Evolutionary conservation across 257 asterid genomes (phyloP).

Genomic region (Scutellaria galericulata): DNA sequence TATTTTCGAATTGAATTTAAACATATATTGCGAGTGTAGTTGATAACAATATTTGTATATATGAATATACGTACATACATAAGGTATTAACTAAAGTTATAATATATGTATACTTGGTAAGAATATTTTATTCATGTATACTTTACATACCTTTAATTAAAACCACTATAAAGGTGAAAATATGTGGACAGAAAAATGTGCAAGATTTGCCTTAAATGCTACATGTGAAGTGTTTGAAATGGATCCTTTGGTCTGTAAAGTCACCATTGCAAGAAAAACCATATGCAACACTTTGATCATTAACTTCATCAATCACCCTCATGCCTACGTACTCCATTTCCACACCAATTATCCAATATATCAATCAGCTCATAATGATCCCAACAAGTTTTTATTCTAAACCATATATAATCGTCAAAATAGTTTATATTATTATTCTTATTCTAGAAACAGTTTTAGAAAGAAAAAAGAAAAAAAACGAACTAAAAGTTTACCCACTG

Average conservation of each 20-base stretch:
- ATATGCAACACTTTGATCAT: neutral
- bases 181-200: conserved; percentile 51
- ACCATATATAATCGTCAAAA: neutral
- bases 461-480: neutral
- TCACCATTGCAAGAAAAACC: conserved; percentile 5
- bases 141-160: neutral
- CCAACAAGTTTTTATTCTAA: neutral
- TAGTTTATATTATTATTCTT: neutral
- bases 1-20: too few relatives aligned
- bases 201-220: conserved; percentile 60
- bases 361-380: conserved; percentile 25
- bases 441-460: neutral
- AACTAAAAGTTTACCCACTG: neutral
- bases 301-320: conserved; percentile 13
- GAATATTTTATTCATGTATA: too few relatives aligned
- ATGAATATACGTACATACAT: too few relatives aligned
- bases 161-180: conserved; percentile 2
- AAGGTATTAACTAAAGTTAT: too few relatives aligned
- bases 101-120: too few relatives aligned
- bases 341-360: conserved; percentile 4
- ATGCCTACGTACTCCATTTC: neutral
- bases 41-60: too few relatives aligned
- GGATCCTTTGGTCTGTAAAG: conserved; percentile 35
- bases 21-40: too few relatives aligned
- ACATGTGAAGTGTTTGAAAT: conserved; percentile 48